These are phyloP conservation scores for Jamesozyma gamospora DNA, from an alignment of 805 yeast genomes.

Conservation along the genomic window DNA sequence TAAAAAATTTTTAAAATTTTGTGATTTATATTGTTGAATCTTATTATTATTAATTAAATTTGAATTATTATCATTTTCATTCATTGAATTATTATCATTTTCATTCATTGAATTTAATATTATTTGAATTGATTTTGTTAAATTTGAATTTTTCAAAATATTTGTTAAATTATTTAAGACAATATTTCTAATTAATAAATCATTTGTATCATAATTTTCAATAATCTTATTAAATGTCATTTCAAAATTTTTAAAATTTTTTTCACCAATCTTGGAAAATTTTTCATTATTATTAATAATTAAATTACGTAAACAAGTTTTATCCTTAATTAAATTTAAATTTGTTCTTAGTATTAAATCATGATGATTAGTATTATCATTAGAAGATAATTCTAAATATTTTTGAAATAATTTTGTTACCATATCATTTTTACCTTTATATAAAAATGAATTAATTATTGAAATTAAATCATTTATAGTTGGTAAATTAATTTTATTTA, in stretches of 20 bases:
- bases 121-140: conserved; percentile 5
- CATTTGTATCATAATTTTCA: conserved; percentile 10
- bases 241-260: conserved; percentile 13
- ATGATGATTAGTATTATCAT: conserved; percentile 3
- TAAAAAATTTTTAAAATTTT: conserved; percentile 20
- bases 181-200: conserved; percentile 13
- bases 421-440: conserved; percentile 6
- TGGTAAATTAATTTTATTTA: conserved; percentile 23
- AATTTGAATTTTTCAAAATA: conserved; percentile 10
- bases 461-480: conserved; percentile 20
- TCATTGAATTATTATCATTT: not conserved
- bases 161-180: conserved; percentile 13
- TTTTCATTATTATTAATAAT: not conserved
- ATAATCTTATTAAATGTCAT: conserved; percentile 10
- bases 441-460: conserved; percentile 20
- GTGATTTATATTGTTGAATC: conserved; percentile 4
- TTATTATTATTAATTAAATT: conserved; percentile 4
- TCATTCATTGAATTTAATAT: no score
- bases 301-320: not conserved
- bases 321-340: conserved; percentile 12
- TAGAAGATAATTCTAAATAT: conserved; percentile 13
- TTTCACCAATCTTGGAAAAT: not conserved
- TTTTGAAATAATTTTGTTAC: conserved; percentile 19
- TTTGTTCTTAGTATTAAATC: conserved; percentile 20
- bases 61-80: not conserved